A percentile compares a stretch with the other conserved stretches of the same genome.
phyloP scores from a whole-genome alignment of 331 rosid species.

The Quercus lobata region DNA sequence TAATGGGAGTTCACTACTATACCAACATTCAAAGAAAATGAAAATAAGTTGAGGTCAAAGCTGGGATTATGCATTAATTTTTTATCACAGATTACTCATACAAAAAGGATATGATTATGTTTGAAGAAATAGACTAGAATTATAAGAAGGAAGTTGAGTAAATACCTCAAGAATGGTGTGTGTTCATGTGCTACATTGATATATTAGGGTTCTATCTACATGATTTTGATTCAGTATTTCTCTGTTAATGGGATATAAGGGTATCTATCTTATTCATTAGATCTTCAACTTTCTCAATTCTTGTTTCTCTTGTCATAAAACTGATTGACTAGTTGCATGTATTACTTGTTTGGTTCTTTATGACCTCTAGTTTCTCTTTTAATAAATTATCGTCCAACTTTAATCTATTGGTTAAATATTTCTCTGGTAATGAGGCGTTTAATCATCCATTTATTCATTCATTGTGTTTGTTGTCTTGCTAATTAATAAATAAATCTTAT shows the following conservation, averaged over 20 bases:
- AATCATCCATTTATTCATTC: not conserved
- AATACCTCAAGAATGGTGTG: too few relatives aligned
- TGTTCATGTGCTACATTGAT: too few relatives aligned
- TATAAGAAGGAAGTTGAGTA: too few relatives aligned
- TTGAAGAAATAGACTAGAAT: too few relatives aligned
- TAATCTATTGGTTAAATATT: not conserved
- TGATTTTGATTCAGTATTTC: not conserved
- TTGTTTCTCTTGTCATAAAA: not conserved
- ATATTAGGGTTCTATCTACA: too few relatives aligned
- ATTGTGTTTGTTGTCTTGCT: not conserved
- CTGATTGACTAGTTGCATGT: not conserved
- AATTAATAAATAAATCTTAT: not conserved
- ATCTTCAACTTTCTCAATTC: not conserved
- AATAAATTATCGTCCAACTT: not conserved
- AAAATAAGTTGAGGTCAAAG: too few relatives aligned
- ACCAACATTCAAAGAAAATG: too few relatives aligned
- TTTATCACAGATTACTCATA: too few relatives aligned
- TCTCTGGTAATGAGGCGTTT: not conserved
- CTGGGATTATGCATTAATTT: too few relatives aligned
- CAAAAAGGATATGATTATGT: too few relatives aligned
- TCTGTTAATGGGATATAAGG: not conserved
- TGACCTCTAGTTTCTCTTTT: not conserved
- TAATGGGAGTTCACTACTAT: too few relatives aligned
- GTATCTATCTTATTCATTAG: not conserved
- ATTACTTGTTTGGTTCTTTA: not conserved